Conservation (phyloP, 306 rosid species). For the Prunus mume region DNA sequence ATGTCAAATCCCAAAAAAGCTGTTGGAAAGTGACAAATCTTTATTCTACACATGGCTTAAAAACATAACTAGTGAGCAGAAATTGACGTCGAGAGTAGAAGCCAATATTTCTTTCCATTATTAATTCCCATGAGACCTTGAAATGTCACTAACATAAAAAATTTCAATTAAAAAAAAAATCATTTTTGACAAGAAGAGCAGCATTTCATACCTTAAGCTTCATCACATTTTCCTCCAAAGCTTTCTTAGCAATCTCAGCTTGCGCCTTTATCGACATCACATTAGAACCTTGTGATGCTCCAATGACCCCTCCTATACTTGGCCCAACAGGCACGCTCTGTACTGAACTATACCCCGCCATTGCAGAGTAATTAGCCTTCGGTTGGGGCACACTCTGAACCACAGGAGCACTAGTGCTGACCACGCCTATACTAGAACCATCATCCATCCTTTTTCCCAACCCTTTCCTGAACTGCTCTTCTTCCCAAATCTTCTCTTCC, state of each 20-base stretch:
- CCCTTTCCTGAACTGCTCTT: slow-evolving; percentile 91
- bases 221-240: slow-evolving; percentile 59
- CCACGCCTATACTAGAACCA: slow-evolving; percentile 57
- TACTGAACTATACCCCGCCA: slow-evolving; percentile 37
- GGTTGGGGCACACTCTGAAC: slow-evolving; percentile 54
- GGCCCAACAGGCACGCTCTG: slow-evolving; percentile 36
- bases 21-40: neutral
- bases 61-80: neutral
- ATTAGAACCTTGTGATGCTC: slow-evolving; percentile 44
- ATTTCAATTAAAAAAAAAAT: neutral
- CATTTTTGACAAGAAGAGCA: neutral
- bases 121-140: neutral
- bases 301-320: slow-evolving; percentile 61
- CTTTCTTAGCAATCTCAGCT: slow-evolving; percentile 62
- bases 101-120: neutral
- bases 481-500: slow-evolving; percentile 93
- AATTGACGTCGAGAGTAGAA: neutral
- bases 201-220: slow-evolving; percentile 67
- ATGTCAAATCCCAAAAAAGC: neutral
- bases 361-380: slow-evolving; percentile 39
- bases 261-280: slow-evolving; percentile 63
- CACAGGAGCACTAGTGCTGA: slow-evolving; percentile 41
- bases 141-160: neutral
- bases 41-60: neutral
- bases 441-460: slow-evolving; percentile 93